A percentile compares a stretch with the other conserved stretches of the same genome.
These are phyloP conservation scores for Daldinia grandis DNA, from an alignment of 495 filamentous ascomycete genomes.

Conservation along the genomic window DNA sequence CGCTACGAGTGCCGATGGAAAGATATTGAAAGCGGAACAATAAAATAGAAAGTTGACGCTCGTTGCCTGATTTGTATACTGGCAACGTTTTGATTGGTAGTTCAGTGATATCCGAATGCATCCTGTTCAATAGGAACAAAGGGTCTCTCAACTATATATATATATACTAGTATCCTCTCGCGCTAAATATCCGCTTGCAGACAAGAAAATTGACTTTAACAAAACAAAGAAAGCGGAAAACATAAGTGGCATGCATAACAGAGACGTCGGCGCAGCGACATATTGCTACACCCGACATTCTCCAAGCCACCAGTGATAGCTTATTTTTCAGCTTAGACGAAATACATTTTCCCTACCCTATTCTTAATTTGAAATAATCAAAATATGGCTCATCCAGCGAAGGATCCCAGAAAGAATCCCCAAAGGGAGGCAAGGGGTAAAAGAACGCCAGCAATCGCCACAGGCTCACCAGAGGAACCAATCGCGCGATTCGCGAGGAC, in stretches of 20 bases:
- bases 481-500: conserved; percentile 9
- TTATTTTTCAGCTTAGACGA: too few species aligned
- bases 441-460: too few species aligned
- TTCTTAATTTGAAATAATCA: too few species aligned
- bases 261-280: not conserved
- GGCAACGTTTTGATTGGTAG: not conserved
- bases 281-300: not conserved
- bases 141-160: not conserved
- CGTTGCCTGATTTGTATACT: not conserved
- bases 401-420: too few species aligned
- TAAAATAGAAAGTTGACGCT: not conserved
- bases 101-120: not conserved
- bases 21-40: not conserved
- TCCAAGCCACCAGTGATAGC: too few species aligned
- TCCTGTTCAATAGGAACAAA: not conserved
- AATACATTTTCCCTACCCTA: too few species aligned
- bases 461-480: too few species aligned
- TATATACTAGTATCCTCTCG: not conserved
- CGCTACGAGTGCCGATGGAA: not conserved
- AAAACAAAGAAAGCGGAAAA: not conserved
- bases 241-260: conserved; percentile 2
- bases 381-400: too few species aligned
- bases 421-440: too few species aligned
- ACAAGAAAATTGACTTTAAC: not conserved
- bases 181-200: conserved; percentile 16